These are phyloP conservation scores for Cryoendolithus antarcticus DNA, from an alignment of 2,329 filamentous ascomycete species.

Conservation along the genomic window DNA sequence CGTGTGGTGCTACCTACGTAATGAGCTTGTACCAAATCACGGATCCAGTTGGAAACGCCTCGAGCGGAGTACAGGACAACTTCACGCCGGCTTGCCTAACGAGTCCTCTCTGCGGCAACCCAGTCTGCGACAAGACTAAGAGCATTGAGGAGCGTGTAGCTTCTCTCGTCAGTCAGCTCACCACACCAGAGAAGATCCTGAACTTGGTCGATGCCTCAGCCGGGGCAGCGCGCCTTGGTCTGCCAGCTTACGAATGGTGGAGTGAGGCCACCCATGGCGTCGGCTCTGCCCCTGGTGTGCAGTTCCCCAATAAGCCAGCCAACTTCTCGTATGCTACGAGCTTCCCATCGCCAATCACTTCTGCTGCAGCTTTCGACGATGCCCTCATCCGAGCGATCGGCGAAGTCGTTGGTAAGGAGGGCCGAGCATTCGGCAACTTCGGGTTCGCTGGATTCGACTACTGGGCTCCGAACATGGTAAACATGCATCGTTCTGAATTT, in stretches of 20 bases:
- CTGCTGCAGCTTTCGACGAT: constrained; percentile 50
- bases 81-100: constrained; percentile 4
- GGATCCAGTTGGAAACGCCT: constrained; percentile 3
- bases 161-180: constrained; percentile 2
- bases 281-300: constrained; percentile 3
- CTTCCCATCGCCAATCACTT: constrained; percentile 50
- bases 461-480: constrained; percentile 54
- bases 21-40: constrained; percentile 4
- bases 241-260: constrained; percentile 47
- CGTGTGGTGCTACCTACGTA: neutral
- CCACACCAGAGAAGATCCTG: constrained; percentile 12
- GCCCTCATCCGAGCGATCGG: constrained; percentile 46
- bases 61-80: neutral
- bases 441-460: constrained; percentile 36
- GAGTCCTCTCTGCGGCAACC: constrained; percentile 3
- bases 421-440: constrained; percentile 48
- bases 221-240: constrained; percentile 40
- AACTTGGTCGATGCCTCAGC: constrained; percentile 34
- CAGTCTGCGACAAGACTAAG: neutral
- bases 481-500: constrained; percentile 40
- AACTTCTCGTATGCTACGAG: constrained; percentile 46
- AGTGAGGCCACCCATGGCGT: constrained; percentile 44
- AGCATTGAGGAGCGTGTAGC: constrained; percentile 3
- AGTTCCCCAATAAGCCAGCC: constrained; percentile 1
- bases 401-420: constrained; percentile 43